A percentile compares a stretch with the other conserved stretches of the same genome.
Evolutionary conservation across 257 asterid genomes (phyloP).

Genomic region (Fraxinus excelsior): DNA sequence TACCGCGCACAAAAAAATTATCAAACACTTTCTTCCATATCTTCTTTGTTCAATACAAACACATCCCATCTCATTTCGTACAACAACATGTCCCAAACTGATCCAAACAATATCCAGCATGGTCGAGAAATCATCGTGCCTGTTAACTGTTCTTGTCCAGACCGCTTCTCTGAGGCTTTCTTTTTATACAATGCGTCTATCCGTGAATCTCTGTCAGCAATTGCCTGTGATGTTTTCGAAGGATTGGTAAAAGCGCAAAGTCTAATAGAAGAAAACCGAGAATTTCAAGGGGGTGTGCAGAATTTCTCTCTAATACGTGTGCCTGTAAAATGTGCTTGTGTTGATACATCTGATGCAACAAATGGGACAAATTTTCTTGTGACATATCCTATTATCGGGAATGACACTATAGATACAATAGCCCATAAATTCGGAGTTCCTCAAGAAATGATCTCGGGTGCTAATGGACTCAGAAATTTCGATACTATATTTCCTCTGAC

Average conservation of each 20-base stretch:
- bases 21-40: neutral
- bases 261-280: neutral
- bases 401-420: neutral
- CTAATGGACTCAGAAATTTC: neutral
- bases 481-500: neutral
- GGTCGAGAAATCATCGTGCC: neutral
- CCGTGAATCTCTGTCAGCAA: neutral
- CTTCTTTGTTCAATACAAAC: neutral
- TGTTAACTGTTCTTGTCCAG: slow-evolving; percentile 1
- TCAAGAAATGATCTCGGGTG: neutral
- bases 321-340: neutral
- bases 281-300: neutral
- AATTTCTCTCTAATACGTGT: neutral
- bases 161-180: slow-evolving; percentile 1
- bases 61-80: neutral
- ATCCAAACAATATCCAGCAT: neutral
- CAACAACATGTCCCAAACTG: slow-evolving; percentile 1
- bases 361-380: slow-evolving; percentile 3
- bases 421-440: neutral
- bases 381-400: neutral
- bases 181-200: neutral
- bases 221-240: neutral
- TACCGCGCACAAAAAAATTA: neutral
- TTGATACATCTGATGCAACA: neutral
- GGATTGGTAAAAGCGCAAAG: neutral